phyloP scores from a whole-genome alignment of 139 green algal species.

The Raphidocelis subcapitata region DNA sequence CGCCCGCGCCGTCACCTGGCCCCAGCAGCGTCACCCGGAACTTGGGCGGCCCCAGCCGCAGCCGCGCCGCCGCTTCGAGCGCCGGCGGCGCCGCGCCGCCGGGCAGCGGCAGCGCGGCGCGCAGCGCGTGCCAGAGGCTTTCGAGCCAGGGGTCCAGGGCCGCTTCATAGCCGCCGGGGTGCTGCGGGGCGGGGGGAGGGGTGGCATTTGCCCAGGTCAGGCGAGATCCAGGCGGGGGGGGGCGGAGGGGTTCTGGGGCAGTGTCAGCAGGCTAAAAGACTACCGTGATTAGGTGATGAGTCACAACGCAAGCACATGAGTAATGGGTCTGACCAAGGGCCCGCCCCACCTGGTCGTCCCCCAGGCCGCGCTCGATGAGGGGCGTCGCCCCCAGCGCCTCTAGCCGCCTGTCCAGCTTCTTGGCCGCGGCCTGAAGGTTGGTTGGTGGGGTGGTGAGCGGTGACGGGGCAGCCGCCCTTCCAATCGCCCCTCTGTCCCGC shows the following conservation, averaged over 20 bases:
- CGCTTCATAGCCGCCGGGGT: constrained; percentile 82
- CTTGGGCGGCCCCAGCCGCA: constrained; percentile 52
- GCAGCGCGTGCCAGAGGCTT: constrained; percentile 64
- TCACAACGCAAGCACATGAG: no score
- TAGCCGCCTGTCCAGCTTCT: constrained; percentile 89
- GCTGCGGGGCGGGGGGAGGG: constrained; percentile 25
- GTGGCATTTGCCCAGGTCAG: no score
- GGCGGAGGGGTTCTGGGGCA: no score
- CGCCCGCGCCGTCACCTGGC: neutral
- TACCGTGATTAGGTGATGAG: no score
- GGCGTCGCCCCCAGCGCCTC: constrained; percentile 67
- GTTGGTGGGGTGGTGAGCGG: no score
- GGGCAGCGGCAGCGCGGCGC: constrained; percentile 46
- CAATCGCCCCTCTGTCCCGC: no score
- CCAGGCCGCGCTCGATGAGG: constrained; percentile 73
- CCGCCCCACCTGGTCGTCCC: constrained; percentile 81
- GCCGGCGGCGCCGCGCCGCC: constrained; percentile 46
- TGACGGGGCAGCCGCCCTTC: no score
- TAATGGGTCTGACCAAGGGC: no score
- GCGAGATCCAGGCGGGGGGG: no score
- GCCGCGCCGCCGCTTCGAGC: constrained; percentile 26
- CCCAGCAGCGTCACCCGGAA: constrained; percentile 45
- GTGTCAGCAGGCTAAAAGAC: no score
- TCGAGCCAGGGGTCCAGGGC: constrained; percentile 87
- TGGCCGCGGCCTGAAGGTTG: constrained; percentile 62